Percentiles rank a stretch among this genome's conserved stretches.
Conservation (phyloP, 495 filamentous ascomycete species). For the Aeminium ludgeri region DNA sequence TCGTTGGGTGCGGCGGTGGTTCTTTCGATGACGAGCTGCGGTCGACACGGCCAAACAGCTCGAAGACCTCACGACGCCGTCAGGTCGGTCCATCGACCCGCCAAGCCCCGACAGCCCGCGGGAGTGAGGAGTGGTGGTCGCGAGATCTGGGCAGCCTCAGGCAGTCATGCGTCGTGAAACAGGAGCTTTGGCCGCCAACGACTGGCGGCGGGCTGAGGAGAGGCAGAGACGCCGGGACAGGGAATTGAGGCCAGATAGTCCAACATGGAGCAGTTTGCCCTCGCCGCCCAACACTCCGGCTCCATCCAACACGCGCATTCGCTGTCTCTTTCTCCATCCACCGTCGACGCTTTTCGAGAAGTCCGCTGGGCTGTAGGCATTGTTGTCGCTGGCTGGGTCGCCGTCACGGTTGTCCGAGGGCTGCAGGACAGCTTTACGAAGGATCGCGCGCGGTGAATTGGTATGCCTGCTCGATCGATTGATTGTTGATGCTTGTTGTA, state of each 20-base stretch:
- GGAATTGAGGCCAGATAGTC: too few relatives aligned
- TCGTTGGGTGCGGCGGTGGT: background rate
- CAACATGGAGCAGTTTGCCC: conserved; percentile 1
- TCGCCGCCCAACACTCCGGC: conserved; percentile 8
- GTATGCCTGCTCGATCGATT: too few relatives aligned
- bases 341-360: conserved; percentile 13
- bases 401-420: conserved; percentile 7
- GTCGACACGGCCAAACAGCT: too few relatives aligned
- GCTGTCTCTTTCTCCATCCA: conserved; percentile 9
- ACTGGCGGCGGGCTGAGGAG: too few relatives aligned
- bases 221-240: too few relatives aligned
- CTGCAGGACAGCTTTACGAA: conserved; percentile 3
- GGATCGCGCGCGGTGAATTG: background rate
- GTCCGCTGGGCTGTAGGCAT: conserved; percentile 27
- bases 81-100: too few relatives aligned
- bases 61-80: too few relatives aligned
- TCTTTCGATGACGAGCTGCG: background rate
- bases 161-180: background rate
- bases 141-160: background rate
- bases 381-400: conserved; percentile 12
- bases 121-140: too few relatives aligned
- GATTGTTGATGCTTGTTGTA: too few relatives aligned
- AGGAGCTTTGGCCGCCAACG: too few relatives aligned
- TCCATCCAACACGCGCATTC: conserved; percentile 12
- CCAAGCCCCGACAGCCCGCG: too few relatives aligned